Evolutionary conservation across 1,139 yeast species (phyloP), one percentile per base, ranked within the genome.

Genomic region (Debaryomycetaceae sp.): DNA sequence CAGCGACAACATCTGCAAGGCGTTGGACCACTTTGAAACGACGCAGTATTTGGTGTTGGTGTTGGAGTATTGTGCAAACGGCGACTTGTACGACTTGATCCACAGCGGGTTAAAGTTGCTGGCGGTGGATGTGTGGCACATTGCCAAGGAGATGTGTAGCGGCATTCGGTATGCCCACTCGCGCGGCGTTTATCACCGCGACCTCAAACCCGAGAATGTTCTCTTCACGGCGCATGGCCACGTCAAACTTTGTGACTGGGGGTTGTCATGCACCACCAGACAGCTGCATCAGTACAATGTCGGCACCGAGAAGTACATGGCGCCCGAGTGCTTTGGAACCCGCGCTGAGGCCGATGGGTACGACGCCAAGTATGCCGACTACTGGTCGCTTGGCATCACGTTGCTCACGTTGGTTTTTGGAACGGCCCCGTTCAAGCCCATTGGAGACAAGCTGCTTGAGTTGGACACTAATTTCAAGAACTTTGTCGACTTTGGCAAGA

Each of bases 291-390:
- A 71, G 37, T 71, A 67, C 45, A 63, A 67, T 41, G 73, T 73
- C 26, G 79, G 79, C 23, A 71, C 78, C 5, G 78, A 72, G 41
- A 71, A 70, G 46, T 73, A 71, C 44, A 71, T 73, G 77, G 75
- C 79, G 0, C 79, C 79, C 1, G 79, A 73, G 42, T 61, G 56
- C 37, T 57, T 52, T 29, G 46, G 45, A 15, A 20, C 17, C 16
- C 42, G 42, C 15, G 43, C 42, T 16, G 48, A 46, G 19, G 37
- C 49, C 25, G 44, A 45, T 20, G 39, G 45, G n/a, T 61, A 62
- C 38, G 68, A 62, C 35, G 49, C 61, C 27, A 49, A 45, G 38
- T 62, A 48, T 35, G 59, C 59, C 21, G 71, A 59, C 46, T 64
- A 52, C 41, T 65, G 71, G 71, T 61, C 69, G 4, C 51, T 58